Base-by-base conservation (phyloP, 208 protist genomes). In the Tritrichomonas foetus region DNA sequence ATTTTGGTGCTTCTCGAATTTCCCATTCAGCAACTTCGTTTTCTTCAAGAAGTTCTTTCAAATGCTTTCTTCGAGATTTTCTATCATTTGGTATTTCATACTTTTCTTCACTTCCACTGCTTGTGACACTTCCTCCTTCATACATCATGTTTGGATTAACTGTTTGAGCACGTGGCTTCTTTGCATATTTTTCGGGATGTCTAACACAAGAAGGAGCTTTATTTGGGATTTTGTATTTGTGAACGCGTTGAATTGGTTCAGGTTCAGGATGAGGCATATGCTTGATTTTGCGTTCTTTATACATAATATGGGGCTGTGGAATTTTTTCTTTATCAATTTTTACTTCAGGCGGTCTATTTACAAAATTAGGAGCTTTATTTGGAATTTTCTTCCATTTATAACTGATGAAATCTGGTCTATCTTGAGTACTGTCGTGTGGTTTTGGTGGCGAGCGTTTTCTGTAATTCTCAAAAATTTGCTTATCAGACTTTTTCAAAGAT, bases 301-400 rank as follows among this genome's bases (percentile, higher is more conserved):
- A 69, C 8, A 69, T n/a, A n/a, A n/a, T n/a, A n/a, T n/a, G n/a
- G 5, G 64, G 11, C n/a, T 69, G 64, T 11, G 11, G 25, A 69
- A n/a, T 11, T 30, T 69, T 11, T 69, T 69, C 25, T 33, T 30
- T 8, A 5, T 69, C 64, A 5, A 33, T 16, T 69, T 69, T 69
- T n/a, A n/a, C n/a, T n/a, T n/a, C n/a, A n/a, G n/a, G n/a, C 8
- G 64, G 64, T 69, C 64, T 69, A n/a, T n/a, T 69, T 33, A 69
- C 22, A 69, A 69, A 69, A n/a, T 16, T 44, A 9, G 74, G 74
- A 3, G 33, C 41, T n/a, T 82, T 82, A 27, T 82, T 82, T 50
- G 5, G 39, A n/a, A 82, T 82, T 41, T 47, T 50, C 74, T 82
- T 82, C 74, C 47, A 89, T 39, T 89, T n/a, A 57, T 89, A 89